A percentile compares a stretch with the other conserved stretches of the same genome.
phyloP scores from a whole-genome alignment of 306 rosid genomes.

The Bauhinia variegata region DNA sequence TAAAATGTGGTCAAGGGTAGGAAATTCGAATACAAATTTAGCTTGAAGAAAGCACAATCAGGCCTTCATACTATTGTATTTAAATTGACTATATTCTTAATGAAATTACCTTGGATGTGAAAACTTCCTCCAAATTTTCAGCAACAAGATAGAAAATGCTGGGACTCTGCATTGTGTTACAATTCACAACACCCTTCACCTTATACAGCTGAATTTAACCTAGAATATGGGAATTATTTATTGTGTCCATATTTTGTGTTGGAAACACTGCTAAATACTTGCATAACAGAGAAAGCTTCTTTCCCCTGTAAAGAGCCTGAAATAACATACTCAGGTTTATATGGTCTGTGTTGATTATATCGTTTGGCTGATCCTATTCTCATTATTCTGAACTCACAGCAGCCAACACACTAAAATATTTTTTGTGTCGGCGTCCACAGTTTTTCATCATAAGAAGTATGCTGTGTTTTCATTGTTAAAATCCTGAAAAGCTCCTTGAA shows the following conservation, averaged over 20 bases:
- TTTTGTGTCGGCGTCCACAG: neutral
- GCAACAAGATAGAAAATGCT: neutral
- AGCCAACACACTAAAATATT: constrained; percentile 15
- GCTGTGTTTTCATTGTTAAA: constrained; percentile 4
- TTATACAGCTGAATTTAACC: constrained; percentile 4
- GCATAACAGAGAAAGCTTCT: constrained; percentile 11
- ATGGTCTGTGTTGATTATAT: neutral
- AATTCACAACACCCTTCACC: constrained; percentile 1
- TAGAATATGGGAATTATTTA: constrained; percentile 1
- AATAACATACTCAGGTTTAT: neutral
- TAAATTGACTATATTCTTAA: neutral
- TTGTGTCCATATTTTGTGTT: neutral
- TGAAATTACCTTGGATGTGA: neutral
- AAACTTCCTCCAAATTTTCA: neutral
- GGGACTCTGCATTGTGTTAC: neutral
- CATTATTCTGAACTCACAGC: constrained; percentile 1
- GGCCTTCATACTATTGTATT: too few relatives aligned
- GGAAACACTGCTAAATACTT: neutral
- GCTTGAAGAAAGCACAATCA: neutral
- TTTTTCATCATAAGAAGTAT: constrained; percentile 13
- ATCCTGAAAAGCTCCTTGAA: neutral
- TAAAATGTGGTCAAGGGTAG: too few relatives aligned
- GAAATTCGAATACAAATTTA: too few relatives aligned
- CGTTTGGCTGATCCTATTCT: neutral
- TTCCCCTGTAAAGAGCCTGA: neutral